These are phyloP conservation scores for Xerocomellus chrysenteron DNA, from an alignment of 768 basidiomycete species.

Conservation along the genomic window DNA sequence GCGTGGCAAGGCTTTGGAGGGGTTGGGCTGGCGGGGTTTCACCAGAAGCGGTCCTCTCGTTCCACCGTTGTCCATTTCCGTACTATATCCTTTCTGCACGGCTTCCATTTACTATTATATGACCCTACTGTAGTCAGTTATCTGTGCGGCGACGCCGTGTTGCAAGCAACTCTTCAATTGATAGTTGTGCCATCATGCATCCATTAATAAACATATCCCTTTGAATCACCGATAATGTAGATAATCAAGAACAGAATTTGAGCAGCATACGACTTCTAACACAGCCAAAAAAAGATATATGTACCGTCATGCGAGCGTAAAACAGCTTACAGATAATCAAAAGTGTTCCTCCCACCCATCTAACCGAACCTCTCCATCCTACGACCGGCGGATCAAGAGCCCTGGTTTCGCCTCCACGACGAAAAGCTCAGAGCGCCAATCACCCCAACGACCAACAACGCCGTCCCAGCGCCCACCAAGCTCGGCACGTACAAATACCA, in stretches of 20 bases:
- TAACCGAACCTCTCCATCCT: neutral
- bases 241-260: neutral
- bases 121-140: no score
- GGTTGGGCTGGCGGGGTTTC: no score
- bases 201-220: no score
- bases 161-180: no score
- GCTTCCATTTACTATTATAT: no score
- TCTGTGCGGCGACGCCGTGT: no score
- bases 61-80: no score
- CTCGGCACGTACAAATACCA: slow-evolving; percentile 83
- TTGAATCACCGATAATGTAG: neutral
- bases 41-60: no score
- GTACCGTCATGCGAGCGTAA: slow-evolving; percentile 8
- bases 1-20: no score
- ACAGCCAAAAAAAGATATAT: slow-evolving; percentile 17
- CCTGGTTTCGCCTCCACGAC: slow-evolving; percentile 63
- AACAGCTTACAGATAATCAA: slow-evolving; percentile 11
- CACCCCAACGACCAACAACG: slow-evolving; percentile 73
- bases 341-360: neutral
- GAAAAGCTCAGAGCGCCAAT: slow-evolving; percentile 79
- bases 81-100: no score
- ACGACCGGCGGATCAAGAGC: slow-evolving; percentile 39
- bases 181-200: no score
- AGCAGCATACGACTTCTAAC: slow-evolving; percentile 9
- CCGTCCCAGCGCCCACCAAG: slow-evolving; percentile 81